Conservation (phyloP, 2,329 filamentous ascomycete species). For the Cercospora berteroae region DNA sequence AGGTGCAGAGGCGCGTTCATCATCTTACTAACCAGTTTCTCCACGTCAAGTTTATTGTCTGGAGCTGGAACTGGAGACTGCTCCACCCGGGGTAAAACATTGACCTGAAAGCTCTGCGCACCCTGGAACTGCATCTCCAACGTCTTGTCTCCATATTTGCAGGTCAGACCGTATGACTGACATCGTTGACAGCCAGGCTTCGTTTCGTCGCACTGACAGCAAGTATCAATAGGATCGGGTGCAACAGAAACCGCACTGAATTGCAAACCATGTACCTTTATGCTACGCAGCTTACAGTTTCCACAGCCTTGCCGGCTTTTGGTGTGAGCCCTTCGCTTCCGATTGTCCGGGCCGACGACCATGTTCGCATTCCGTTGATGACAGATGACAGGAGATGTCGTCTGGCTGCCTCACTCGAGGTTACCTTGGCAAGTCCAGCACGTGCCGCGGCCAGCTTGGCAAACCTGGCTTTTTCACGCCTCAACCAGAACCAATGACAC, state of each 20-base stretch:
- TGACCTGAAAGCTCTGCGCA: slow-evolving; percentile 26
- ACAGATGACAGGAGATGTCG: background rate
- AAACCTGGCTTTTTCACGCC: background rate
- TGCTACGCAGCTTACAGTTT: slow-evolving; percentile 56
- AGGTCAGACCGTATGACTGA: slow-evolving; percentile 47
- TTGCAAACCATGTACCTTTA: slow-evolving; percentile 45
- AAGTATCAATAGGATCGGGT: slow-evolving; percentile 1
- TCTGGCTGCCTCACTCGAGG: background rate
- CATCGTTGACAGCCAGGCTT: slow-evolving; percentile 54
- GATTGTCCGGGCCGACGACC: slow-evolving; percentile 10
- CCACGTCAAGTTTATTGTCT: slow-evolving; percentile 5
- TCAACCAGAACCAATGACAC: background rate
- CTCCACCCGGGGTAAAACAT: background rate
- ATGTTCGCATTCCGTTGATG: slow-evolving; percentile 8
- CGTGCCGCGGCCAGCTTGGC: background rate
- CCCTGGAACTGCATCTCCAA: slow-evolving; percentile 26
- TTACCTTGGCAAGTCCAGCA: background rate
- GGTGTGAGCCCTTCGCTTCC: slow-evolving; percentile 42
- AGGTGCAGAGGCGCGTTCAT: slow-evolving; percentile 23
- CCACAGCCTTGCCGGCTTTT: slow-evolving; percentile 56
- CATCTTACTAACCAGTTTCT: slow-evolving; percentile 14
- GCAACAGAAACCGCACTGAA: background rate
- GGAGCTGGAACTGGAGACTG: slow-evolving; percentile 6
- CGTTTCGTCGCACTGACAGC: slow-evolving; percentile 53
- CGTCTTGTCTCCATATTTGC: slow-evolving; percentile 44